Evolutionary conservation across 306 rosid species (phyloP), one percentile per base, ranked within the genome.

Genomic region (Vigna radiata): DNA sequence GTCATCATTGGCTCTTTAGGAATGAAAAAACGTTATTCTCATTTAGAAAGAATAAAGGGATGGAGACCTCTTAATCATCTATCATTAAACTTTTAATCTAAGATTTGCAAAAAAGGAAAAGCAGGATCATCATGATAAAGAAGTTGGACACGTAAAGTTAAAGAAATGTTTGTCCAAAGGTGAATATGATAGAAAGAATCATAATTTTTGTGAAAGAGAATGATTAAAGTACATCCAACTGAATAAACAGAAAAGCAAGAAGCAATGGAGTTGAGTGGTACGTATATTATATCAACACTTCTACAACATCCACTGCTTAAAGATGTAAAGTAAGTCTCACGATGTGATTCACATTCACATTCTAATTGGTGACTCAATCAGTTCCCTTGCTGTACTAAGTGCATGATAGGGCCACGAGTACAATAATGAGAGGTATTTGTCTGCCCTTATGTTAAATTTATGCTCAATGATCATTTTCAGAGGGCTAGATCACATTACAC

Each of bases 81-180:
- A 82, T 82, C 76, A 83, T 86, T 68, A 79, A 77, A 76, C 86
- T 86, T 86, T 86, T 86, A 82, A 86, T 86, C 76, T 72, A 67
- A 86, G 86, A 86, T 86, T 86, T 76, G 85, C 86, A 53, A 47
- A 85, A 76, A 79, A 82, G 80, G 78, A 79, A 86, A 86, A 83
- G 86, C 80, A 86, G 41, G 86, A 82, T 86, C 85, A 82, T 86
- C 36, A 83, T 83, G 83, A 76, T 76, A 79, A 86, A 86, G 85
- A 79, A 82, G 82, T 72, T 82, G 86, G 83, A 82, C 85, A 76
- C 81, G 83, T 82, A 76, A 86, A 86, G 84, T 71, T 86, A 86
- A 86, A 86, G 89, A 86, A 86, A 82, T 82, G 67, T 78, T 79
- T 79, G 86, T 85, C 84, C 86, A 82, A 82, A 82, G 86, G 37